Conservation (phyloP, 2,329 filamentous ascomycete genomes). For the Fusarium circinatum region DNA sequence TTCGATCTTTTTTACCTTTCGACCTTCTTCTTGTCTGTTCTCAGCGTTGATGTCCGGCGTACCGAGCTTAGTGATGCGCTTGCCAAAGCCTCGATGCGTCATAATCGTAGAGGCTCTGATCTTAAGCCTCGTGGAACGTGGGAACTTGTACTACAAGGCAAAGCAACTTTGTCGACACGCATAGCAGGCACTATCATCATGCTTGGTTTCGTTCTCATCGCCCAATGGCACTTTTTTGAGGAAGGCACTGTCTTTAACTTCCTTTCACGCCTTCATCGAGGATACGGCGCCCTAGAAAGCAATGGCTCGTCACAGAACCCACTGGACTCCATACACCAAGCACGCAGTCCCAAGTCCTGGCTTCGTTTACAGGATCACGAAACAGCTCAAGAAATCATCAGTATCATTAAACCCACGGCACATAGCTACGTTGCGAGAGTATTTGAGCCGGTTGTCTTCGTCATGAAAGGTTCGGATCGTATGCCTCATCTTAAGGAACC, state of each 20-base stretch:
- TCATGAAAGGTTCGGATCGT: constrained; percentile 74
- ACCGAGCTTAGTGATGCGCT: constrained; percentile 80
- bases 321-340: constrained; percentile 74
- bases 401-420: constrained; percentile 76
- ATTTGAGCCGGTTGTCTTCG: constrained; percentile 79
- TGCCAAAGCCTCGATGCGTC: constrained; percentile 62
- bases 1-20: constrained; percentile 83
- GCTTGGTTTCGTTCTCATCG: constrained; percentile 75
- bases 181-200: constrained; percentile 80
- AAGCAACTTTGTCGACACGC: constrained; percentile 74
- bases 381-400: constrained; percentile 79
- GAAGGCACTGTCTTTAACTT: constrained; percentile 57
- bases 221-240: constrained; percentile 83
- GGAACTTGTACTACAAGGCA: constrained; percentile 72
- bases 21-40: constrained; percentile 82
- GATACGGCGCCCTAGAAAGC: constrained; percentile 13
- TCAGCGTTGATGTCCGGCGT: constrained; percentile 81
- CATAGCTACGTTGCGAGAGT: constrained; percentile 79
- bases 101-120: constrained; percentile 45
- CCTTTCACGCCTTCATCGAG: constrained; percentile 40
- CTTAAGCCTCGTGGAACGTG: constrained; percentile 54
- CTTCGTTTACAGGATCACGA: constrained; percentile 81
- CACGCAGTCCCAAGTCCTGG: constrained; percentile 81
- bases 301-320: constrained; percentile 50
- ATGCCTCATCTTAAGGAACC: constrained; percentile 60